Conservation (phyloP, 306 rosid genomes). For the Vigna radiata region DNA sequence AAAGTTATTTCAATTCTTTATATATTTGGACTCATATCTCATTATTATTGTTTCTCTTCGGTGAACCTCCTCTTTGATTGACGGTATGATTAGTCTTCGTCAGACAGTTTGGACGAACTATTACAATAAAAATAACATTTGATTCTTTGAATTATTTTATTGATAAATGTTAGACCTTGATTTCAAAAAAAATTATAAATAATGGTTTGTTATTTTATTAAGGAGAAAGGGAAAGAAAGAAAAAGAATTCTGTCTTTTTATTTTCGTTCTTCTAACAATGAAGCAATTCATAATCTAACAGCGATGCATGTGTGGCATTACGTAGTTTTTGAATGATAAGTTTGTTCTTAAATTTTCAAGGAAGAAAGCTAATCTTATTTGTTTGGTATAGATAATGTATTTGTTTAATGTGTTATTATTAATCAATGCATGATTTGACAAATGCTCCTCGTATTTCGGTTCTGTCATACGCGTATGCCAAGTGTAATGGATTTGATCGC, state of each 20-base stretch:
- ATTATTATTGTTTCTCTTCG: too few species aligned
- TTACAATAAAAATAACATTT: too few species aligned
- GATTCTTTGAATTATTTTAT: too few species aligned
- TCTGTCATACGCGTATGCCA: neutral
- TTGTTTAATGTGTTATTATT: neutral
- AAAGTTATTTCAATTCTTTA: too few species aligned
- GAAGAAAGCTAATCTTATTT: constrained; percentile 33
- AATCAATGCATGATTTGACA: neutral
- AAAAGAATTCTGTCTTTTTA: neutral
- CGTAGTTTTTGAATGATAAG: neutral
- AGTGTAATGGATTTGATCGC: neutral
- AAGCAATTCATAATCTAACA: constrained; percentile 23
- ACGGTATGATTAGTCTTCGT: too few species aligned
- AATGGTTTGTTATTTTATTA: too few species aligned
- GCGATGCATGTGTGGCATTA: neutral
- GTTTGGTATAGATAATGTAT: neutral
- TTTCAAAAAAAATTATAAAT: too few species aligned
- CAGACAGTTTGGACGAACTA: too few species aligned
- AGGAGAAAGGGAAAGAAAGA: neutral
- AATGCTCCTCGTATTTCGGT: neutral
- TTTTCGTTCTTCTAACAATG: neutral
- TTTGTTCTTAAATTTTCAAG: neutral
- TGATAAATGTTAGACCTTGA: too few species aligned
- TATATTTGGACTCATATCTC: too few species aligned
- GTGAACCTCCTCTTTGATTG: too few species aligned